phyloP scores from a whole-genome alignment of 192 early-diverging fungal genomes.

The Rhizophagus clarus region DNA sequence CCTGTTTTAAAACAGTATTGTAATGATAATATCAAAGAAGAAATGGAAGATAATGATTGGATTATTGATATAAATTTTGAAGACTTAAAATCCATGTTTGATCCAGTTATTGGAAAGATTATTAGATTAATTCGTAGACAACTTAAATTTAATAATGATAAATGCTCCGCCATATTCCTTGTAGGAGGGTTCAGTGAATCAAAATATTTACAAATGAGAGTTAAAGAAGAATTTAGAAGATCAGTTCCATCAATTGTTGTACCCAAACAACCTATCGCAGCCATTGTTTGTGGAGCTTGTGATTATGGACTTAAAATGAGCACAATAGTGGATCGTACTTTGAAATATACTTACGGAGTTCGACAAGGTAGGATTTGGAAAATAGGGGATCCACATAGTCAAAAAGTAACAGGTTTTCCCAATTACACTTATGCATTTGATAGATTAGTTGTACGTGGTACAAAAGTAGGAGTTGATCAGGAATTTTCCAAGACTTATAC shows the following conservation, averaged over 20 bases:
- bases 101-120: constrained; percentile 47
- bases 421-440: background rate
- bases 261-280: constrained; percentile 48
- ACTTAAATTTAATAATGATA: constrained; percentile 35
- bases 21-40: background rate
- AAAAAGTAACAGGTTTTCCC: background rate
- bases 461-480: background rate
- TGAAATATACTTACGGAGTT: constrained; percentile 4
- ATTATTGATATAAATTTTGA: constrained; percentile 14
- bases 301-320: background rate
- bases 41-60: background rate
- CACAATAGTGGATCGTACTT: background rate
- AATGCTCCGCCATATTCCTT: constrained; percentile 50
- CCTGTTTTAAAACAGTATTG: background rate
- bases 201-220: constrained; percentile 40
- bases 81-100: constrained; percentile 45
- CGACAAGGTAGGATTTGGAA: background rate
- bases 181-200: constrained; percentile 59
- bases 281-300: constrained; percentile 13
- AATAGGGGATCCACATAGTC: background rate
- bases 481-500: background rate
- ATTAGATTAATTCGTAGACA: constrained; percentile 46
- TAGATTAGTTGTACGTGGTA: background rate
- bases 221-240: constrained; percentile 38
- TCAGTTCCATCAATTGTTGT: constrained; percentile 37